Evolutionary conservation across 108 stramenopile species (phyloP).

Genomic region (Nitzschia putrida): DNA sequence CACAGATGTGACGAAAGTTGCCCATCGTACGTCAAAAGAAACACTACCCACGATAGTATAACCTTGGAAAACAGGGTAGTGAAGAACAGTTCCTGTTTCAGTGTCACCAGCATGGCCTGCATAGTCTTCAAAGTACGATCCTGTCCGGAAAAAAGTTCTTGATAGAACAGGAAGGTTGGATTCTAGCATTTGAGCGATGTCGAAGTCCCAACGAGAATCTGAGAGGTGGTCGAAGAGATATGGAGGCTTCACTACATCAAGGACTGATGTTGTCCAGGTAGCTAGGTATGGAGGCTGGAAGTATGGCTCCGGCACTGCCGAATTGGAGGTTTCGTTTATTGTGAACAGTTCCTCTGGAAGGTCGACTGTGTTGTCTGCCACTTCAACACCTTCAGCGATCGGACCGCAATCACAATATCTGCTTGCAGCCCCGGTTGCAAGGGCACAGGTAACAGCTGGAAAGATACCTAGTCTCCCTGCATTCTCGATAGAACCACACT

Average conservation of each 20-base stretch:
- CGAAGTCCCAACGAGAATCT: not conserved
- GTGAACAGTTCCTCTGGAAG: not conserved
- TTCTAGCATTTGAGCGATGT: not conserved
- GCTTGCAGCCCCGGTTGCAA: not conserved
- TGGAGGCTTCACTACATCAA: not conserved
- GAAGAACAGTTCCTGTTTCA: constrained; percentile 1
- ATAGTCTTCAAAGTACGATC: not conserved
- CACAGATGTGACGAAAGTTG: not conserved
- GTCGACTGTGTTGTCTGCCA: not conserved
- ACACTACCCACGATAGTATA: not conserved
- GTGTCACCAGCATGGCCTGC: not conserved
- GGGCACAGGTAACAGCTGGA: not conserved
- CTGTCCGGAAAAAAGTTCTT: not conserved
- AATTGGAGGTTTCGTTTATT: not conserved
- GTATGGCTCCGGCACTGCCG: not conserved
- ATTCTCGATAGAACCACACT: not conserved
- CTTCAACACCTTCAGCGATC: not conserved
- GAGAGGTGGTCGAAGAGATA: not conserved
- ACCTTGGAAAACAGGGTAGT: not conserved
- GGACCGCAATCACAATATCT: not conserved
- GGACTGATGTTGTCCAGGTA: not conserved
- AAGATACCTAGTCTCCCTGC: not conserved
- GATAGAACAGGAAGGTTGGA: not conserved
- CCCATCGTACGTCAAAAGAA: not conserved
- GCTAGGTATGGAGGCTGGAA: not conserved